Conservation (phyloP, 352 stramenopile species). For the Phytophthora ramorum region DNA sequence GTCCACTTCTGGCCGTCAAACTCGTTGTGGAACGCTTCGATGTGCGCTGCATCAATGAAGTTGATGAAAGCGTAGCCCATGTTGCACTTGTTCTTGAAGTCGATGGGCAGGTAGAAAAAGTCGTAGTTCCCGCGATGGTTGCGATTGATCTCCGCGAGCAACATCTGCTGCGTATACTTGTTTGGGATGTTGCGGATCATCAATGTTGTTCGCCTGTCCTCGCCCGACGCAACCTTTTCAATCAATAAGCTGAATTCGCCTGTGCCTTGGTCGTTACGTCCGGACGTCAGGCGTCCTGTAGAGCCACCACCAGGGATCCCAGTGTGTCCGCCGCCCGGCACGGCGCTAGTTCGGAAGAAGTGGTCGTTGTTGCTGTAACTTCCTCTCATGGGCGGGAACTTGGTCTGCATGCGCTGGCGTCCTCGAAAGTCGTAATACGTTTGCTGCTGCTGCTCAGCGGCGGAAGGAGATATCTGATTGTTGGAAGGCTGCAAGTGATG, state of each 20-base stretch:
- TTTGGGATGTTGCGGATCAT: conserved; percentile 99
- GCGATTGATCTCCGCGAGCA: conserved; percentile 97
- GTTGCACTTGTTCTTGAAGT: conserved; percentile 99
- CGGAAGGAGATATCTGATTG: conserved; percentile 28
- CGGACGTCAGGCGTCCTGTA: conserved; percentile 16
- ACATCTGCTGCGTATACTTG: conserved; percentile 99
- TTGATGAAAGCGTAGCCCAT: conserved; percentile 99
- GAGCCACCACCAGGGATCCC: conserved; percentile 11
- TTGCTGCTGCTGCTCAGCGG: conserved; percentile 34
- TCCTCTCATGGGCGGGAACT: conserved; percentile 34
- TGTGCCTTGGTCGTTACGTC: conserved; percentile 69
- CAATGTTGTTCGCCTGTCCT: conserved; percentile 97
- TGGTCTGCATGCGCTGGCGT: conserved; percentile 26
- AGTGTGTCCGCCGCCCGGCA: conserved; percentile 14
- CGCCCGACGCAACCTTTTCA: conserved; percentile 75
- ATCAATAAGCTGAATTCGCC: conserved; percentile 85
- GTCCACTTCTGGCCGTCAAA: conserved; percentile 94
- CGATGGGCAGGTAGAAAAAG: conserved; percentile 99
- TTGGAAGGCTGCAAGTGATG: conserved; percentile 35
- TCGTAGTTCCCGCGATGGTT: conserved; percentile 94
- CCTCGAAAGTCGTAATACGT: conserved; percentile 34
- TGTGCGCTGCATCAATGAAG: conserved; percentile 93
- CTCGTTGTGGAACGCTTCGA: conserved; percentile 83
- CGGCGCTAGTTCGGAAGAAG: conserved; percentile 25
- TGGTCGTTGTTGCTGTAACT: conserved; percentile 31